These are phyloP conservation scores for Colletotrichum coccodes DNA, from an alignment of 2,329 filamentous ascomycete species.

Conservation along the genomic window DNA sequence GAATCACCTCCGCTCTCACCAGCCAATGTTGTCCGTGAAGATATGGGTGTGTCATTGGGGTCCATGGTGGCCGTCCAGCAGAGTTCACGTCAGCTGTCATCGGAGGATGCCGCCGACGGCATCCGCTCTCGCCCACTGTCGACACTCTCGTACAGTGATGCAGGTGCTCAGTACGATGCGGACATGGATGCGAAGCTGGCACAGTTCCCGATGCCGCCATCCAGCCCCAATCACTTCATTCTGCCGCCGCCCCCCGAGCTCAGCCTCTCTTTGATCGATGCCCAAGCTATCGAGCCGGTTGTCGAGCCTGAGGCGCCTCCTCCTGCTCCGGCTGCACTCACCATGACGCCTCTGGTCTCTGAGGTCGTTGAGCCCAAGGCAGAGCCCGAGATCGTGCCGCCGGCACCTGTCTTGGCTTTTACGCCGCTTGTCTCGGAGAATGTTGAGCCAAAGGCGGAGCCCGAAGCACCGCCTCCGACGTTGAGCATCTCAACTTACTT, in stretches of 20 bases:
- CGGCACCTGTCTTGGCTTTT: slow-evolving; percentile 43
- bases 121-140: slow-evolving; percentile 55
- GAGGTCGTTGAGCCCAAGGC: slow-evolving; percentile 46
- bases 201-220: slow-evolving; percentile 65
- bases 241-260: slow-evolving; percentile 47
- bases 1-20: slow-evolving; percentile 32
- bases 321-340: slow-evolving; percentile 45
- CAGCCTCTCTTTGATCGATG: slow-evolving; percentile 55
- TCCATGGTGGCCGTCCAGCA: slow-evolving; percentile 47
- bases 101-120: slow-evolving; percentile 35
- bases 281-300: slow-evolving; percentile 55
- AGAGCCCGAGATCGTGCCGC: slow-evolving; percentile 37
- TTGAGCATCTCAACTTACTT: slow-evolving; percentile 50
- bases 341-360: slow-evolving; percentile 44
- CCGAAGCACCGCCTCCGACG: slow-evolving; percentile 36
- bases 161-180: slow-evolving; percentile 60
- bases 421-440: slow-evolving; percentile 55
- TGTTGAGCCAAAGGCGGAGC: slow-evolving; percentile 47
- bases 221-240: slow-evolving; percentile 46
- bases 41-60: slow-evolving; percentile 46
- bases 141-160: slow-evolving; percentile 61
- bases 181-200: slow-evolving; percentile 63
- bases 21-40: slow-evolving; percentile 40
- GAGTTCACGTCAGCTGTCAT: slow-evolving; percentile 35
- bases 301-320: slow-evolving; percentile 46